Base-by-base conservation (phyloP, 169 alveolate species). In the Cryptosporidium tyzzeri region DNA sequence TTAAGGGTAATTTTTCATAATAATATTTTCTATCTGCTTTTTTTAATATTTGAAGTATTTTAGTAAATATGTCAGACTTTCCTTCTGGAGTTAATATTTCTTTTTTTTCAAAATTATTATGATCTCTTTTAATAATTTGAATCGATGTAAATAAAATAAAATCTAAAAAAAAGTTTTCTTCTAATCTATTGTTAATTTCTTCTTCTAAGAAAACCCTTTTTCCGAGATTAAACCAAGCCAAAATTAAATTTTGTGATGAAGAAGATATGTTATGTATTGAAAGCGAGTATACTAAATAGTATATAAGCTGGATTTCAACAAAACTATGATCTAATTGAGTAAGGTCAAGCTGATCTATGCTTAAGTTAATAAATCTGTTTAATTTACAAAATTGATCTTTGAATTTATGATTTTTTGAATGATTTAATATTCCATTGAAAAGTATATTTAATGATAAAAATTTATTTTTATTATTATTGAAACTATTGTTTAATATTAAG, bases 151-250 rank as follows among this genome's bases (percentile, higher is more conserved):
- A 71, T 26, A 71, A 16, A 16, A 73, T 31, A 73, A 55, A 73
- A 5, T 73, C 86, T 58, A 73, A 59, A 53, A 73, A 73, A 0
- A 18, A 10, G 23, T 35, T 31, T 6, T 51, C 55, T 33, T 53
- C 21, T 48, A 16, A 9, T 29, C 8, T n/a, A 6, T 7, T 26
- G 4, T 0, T 26, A 26, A 33, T 31, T 45, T 39, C 44, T 45
- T 70, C 44, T 26, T 44, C 14, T 23, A 48, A 7, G 0, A 67
- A 37, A 33, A 67, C 2, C 7, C 37, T 69, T 69, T 18, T 45
- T 10, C 84, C 21, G 2, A 80, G 44, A 10, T 62, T 80, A 12
- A 41, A 62, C 89, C 89, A 80, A 21, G 89, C 55, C 61, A 44
- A 41, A 37, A 80, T 59, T 65, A 80, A 65, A 41, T 65, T 61